Evolutionary conservation across 208 protist species (phyloP), one percentile per base, ranked within the genome.

Genomic region (Paratrypanosoma confusum): DNA sequence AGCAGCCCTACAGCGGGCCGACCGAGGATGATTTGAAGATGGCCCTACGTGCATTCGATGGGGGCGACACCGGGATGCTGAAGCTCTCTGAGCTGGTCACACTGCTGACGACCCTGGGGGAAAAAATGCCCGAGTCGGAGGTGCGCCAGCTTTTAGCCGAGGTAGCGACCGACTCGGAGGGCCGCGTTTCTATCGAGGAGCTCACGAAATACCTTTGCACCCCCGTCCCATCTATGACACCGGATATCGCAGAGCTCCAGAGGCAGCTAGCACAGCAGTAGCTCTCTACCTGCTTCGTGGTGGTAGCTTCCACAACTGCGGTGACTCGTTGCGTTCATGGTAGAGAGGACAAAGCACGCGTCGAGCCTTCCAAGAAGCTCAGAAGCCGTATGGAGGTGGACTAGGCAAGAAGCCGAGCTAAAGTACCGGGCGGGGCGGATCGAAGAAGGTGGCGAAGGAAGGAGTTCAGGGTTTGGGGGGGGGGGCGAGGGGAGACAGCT

Each of bases 81-180:
- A 67, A 73, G 32, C 59, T 88, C 7, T 67, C 71, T 3, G 84
- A 93, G 46, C 68, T 93, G 22, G 71, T 86, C 42, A 87, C 78
- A 3, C 62, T 93, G 23, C 64, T 93, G 13, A 80, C 75, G 5
- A 81, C 84, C 10, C 70, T 93, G 10, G 84, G 84, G 0, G 84
- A 93, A 60, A 90, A 90, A 50, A 93, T 93, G 77, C 63, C 71
- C 7, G 81, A 90, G 52, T 29, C 52, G 1, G 84, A 93, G 36
- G 84, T 93, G 54, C 63, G 68, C 22, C 78, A 90, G 55, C 58
- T 93, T 5, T 39, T 93, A 26, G 52, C 77, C n/a, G 77, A 85
- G 50, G 78, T 89, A 24, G 60, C 43, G 7, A 77, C 67, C 2
- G 76, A 89, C 43, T 74, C 78, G 20, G 75, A 86, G 25, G 81